Percentiles rank a stretch among this genome's conserved stretches.
phyloP scores from a whole-genome alignment of 805 yeast species.

The Cyberlindnera galapagoensis region DNA sequence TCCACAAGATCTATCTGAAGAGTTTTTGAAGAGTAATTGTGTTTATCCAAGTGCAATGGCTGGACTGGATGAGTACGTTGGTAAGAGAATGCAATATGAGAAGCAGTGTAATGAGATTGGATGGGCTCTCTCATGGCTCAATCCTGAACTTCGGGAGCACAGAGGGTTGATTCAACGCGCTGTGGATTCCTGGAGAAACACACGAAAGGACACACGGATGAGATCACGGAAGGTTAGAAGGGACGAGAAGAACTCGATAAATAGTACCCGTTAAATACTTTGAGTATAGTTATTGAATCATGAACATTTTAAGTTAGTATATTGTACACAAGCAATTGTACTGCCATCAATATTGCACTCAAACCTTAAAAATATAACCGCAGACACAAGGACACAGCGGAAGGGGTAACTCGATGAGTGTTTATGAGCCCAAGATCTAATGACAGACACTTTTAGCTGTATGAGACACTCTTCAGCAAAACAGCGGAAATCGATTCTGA shows the following conservation, averaged over 20 bases:
- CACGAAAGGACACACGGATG: conserved; percentile 33
- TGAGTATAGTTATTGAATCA: too few relatives aligned
- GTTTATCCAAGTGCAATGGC: conserved; percentile 43
- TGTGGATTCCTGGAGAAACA: conserved; percentile 46
- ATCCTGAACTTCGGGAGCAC: conserved; percentile 35
- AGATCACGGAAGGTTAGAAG: conserved; percentile 36
- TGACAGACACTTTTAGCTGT: too few relatives aligned
- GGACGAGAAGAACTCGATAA: conserved; percentile 1
- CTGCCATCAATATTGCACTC: too few relatives aligned
- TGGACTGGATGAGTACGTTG: conserved; percentile 34
- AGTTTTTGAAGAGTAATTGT: conserved; percentile 35
- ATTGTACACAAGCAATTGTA: too few relatives aligned
- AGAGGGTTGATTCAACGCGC: conserved; percentile 46
- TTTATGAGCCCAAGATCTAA: too few relatives aligned
- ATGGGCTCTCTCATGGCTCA: conserved; percentile 38
- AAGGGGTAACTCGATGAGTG: too few relatives aligned
- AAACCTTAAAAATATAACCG: too few relatives aligned
- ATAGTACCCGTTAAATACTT: too few relatives aligned
- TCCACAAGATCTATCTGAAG: conserved; percentile 18
- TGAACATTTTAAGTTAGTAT: too few relatives aligned
- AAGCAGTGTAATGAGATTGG: conserved; percentile 42
- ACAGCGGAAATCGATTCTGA: too few relatives aligned
- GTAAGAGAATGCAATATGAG: conserved; percentile 41
- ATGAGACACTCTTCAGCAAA: too few relatives aligned
- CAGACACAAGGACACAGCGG: too few relatives aligned